These are phyloP conservation scores for Claviceps quebecensis DNA, from an alignment of 2,329 filamentous ascomycete genomes.

Conservation along the genomic window DNA sequence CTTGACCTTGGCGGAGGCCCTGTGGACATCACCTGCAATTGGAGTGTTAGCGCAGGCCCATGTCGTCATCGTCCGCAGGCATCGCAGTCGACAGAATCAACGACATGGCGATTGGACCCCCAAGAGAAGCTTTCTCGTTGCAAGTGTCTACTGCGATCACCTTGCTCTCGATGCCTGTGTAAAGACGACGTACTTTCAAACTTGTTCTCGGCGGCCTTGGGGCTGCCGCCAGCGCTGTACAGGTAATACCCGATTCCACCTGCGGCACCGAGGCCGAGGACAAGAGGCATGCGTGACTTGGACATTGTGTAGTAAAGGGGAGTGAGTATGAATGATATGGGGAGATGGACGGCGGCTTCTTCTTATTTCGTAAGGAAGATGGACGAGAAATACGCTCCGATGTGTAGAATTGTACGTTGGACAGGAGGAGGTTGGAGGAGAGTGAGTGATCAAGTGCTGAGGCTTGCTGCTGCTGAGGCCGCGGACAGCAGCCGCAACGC, in stretches of 20 bases:
- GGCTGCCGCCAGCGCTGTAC: constrained; percentile 69
- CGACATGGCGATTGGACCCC: neutral
- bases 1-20: constrained; percentile 51
- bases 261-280: constrained; percentile 48
- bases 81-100: neutral
- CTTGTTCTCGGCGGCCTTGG: constrained; percentile 74
- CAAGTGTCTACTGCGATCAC: neutral
- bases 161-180: neutral
- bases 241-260: constrained; percentile 77
- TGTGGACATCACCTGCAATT: constrained; percentile 62
- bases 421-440: too few relatives aligned
- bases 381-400: too few relatives aligned
- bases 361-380: neutral
- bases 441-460: neutral
- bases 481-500: neutral
- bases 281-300: constrained; percentile 30
- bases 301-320: constrained; percentile 25
- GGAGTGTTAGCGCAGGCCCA: neutral
- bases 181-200: constrained; percentile 50
- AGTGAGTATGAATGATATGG: neutral
- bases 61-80: neutral
- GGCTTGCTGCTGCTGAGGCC: neutral
- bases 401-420: too few relatives aligned
- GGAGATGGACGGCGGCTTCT: neutral
- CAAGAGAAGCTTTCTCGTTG: neutral